Percentiles rank a stretch among this genome's conserved stretches.
Conservation (phyloP, 2,329 filamentous ascomycete species). For the Pyrenochaeta sp. region DNA sequence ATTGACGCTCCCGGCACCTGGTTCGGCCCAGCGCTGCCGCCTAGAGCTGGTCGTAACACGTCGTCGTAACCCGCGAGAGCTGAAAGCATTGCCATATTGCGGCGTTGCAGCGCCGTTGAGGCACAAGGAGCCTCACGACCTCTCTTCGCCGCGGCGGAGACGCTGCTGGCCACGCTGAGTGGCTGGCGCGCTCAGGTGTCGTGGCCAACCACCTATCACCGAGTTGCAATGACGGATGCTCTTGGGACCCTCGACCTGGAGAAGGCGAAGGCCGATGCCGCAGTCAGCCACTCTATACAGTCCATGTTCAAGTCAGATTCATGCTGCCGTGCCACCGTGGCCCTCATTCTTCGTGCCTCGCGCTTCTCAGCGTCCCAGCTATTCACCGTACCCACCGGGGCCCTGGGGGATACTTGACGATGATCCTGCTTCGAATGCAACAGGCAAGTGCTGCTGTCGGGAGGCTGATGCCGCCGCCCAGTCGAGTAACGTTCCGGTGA, state of each 20-base stretch:
- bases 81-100: not conserved
- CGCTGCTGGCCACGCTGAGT: too few relatives aligned
- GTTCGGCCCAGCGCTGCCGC: too few relatives aligned
- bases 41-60: not conserved
- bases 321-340: conserved; percentile 1
- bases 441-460: too few relatives aligned
- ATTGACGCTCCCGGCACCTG: not conserved
- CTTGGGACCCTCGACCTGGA: conserved; percentile 7
- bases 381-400: too few relatives aligned
- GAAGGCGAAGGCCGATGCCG: not conserved
- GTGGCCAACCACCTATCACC: conserved; percentile 1
- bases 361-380: conserved; percentile 3
- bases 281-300: not conserved
- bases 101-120: not conserved
- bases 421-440: too few relatives aligned
- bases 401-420: too few relatives aligned
- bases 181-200: conserved; percentile 1
- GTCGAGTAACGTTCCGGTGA: conserved; percentile 3
- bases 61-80: too few relatives aligned
- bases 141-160: not conserved
- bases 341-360: conserved; percentile 5
- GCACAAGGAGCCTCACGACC: too few relatives aligned
- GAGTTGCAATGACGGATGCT: conserved; percentile 14
- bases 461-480: too few relatives aligned
- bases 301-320: not conserved